Percentiles rank a stretch among this genome's conserved stretches.
These are phyloP conservation scores for Xylaria castorea DNA, from an alignment of 495 filamentous ascomycete genomes.

Conservation along the genomic window DNA sequence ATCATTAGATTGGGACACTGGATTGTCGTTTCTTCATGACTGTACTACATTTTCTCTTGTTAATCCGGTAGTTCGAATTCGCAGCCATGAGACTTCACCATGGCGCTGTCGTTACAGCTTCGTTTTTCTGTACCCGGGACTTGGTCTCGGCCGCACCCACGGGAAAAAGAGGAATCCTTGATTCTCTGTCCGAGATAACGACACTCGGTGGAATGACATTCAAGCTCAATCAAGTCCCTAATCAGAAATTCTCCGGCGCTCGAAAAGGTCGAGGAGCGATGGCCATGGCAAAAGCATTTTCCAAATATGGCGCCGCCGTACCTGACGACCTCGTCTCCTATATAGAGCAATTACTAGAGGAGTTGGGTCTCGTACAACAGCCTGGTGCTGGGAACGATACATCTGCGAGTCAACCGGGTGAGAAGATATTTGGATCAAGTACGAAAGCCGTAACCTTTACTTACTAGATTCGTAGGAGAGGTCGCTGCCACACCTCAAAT, in stretches of 20 bases:
- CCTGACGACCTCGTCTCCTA: conserved; percentile 40
- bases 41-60: conserved; percentile 20
- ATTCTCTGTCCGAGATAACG: conserved; percentile 36
- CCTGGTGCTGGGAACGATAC: conserved; percentile 30
- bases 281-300: conserved; percentile 51
- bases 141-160: conserved; percentile 32
- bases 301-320: conserved; percentile 48
- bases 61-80: neutral
- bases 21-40: conserved; percentile 8
- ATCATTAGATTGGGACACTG: neutral
- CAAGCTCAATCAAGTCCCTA: conserved; percentile 50
- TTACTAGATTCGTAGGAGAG: conserved; percentile 42
- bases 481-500: conserved; percentile 48
- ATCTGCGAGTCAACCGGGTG: conserved; percentile 34
- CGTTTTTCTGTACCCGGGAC: conserved; percentile 26
- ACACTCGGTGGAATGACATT: conserved; percentile 49
- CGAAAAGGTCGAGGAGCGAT: conserved; percentile 45
- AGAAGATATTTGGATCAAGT: neutral
- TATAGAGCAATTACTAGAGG: conserved; percentile 40
- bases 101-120: conserved; percentile 34
- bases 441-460: neutral
- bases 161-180: conserved; percentile 31
- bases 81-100: conserved; percentile 31
- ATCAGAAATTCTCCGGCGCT: conserved; percentile 43
- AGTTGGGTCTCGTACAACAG: conserved; percentile 40